Base-by-base conservation (phyloP, 106 monocot genomes). In the Dendrobium officinale region DNA sequence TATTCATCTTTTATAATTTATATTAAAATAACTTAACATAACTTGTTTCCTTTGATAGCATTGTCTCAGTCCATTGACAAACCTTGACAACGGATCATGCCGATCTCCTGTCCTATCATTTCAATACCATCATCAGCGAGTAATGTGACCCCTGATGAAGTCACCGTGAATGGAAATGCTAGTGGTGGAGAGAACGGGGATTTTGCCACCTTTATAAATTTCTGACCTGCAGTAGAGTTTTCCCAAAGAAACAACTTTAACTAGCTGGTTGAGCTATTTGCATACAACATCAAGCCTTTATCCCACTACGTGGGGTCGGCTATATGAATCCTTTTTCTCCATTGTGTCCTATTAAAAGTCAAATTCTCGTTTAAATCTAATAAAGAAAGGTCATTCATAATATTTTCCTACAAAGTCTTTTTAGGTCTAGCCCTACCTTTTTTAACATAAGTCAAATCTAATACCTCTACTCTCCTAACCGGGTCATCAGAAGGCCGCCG, bases 171-270 rank as follows among this genome's bases (percentile, higher is more conserved):
- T 31, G 96, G 91, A 87, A 93, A 96, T 64, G 86, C 81, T 42
- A 96, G 67, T 31, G 96, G 87, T 47, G 90, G 93, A 81, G 93
- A 92, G 37, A 90, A 75, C 16, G 96, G 96, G 44, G 92, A 93
- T 81, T 96, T 96, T 70, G 96, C 93, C 79, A 96, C 90, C 86
- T 96, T 94, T 70, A 96, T 90, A 45, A 88, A 96, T 81, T 83
- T 91, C 47, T 92, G 82, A 77, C 90, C 96, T 96, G 80, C 37
- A 87, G 77, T 80, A 43, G n/a, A 74, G 41, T 72, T 72, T 33
- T 17, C 29, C 1, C 3, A 72, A 33, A 72, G 31, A 37, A 37
- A 72, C 51, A 51, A 51, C 51, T 51, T 72, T 17, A 13, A 18
- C 4, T 7, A 74, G 74, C 43, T 43, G 74, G 43, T 18, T 44